These are phyloP conservation scores for Gynandropsis gynandra DNA, from an alignment of 345 rosid species.

Conservation along the genomic window DNA sequence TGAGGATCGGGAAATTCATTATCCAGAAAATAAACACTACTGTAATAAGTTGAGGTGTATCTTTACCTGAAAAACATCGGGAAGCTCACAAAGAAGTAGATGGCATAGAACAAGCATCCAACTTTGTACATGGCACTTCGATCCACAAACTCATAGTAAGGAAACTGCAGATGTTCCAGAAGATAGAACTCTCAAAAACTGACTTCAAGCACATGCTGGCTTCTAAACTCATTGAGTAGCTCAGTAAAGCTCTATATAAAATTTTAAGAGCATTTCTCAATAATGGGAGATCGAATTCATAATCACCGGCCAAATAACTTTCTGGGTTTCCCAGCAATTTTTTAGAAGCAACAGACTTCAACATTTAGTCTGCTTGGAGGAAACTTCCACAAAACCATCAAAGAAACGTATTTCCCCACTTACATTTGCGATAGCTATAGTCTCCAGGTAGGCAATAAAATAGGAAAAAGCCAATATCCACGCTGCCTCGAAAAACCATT, in stretches of 20 bases:
- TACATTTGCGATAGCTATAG: constrained; percentile 87
- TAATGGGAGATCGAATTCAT: not conserved
- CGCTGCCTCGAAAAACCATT: constrained; percentile 62
- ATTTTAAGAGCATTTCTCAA: not conserved
- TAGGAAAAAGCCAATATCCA: constrained; percentile 89
- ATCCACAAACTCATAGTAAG: constrained; percentile 90
- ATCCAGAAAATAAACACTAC: not conserved
- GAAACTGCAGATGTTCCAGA: constrained; percentile 57
- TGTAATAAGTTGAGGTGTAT: constrained; percentile 4
- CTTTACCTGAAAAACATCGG: constrained; percentile 97
- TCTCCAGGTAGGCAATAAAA: constrained; percentile 96
- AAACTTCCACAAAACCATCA: not conserved
- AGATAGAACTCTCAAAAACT: not conserved
- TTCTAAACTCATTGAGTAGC: not conserved
- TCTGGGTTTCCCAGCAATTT: not conserved
- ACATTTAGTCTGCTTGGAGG: not conserved
- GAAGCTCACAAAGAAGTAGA: constrained; percentile 93
- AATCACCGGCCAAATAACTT: not conserved
- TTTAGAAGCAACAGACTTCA: constrained; percentile 5
- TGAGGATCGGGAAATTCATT: not conserved
- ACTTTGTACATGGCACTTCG: constrained; percentile 92
- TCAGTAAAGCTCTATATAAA: constrained; percentile 1
- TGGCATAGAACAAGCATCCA: constrained; percentile 92
- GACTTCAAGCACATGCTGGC: not conserved
- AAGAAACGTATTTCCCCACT: constrained; percentile 15